Evolutionary conservation across 2,329 filamentous ascomycete species (phyloP).

Genomic region (Chaetoscypha palmicola): DNA sequence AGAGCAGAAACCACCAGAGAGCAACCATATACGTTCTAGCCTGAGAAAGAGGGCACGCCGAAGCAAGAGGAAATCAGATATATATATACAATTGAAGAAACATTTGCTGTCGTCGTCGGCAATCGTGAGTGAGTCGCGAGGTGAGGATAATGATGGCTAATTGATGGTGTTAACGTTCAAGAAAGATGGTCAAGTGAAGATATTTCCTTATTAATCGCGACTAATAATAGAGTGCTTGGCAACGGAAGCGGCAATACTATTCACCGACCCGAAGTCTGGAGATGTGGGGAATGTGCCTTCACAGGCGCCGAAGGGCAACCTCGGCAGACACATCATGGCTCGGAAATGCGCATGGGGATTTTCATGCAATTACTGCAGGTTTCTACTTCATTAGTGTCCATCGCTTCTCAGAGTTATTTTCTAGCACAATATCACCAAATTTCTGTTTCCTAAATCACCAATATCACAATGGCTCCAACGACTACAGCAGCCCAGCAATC

Average conservation of each 20-base stretch:
- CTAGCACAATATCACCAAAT: no score
- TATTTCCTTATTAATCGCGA: background rate
- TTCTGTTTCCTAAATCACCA: background rate
- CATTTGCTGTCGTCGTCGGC: no score
- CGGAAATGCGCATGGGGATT: background rate
- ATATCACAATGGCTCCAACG: conserved; percentile 23
- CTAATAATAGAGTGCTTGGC: conserved; percentile 4
- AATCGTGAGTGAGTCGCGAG: no score
- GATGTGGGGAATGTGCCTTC: background rate
- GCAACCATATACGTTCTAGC: no score
- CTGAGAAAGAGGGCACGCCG: no score
- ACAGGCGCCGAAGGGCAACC: conserved; percentile 1
- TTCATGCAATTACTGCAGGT: background rate
- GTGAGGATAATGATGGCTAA: conserved; percentile 14
- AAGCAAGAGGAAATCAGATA: no score
- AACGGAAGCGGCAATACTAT: no score
- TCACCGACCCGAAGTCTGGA: background rate
- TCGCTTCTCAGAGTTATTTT: no score
- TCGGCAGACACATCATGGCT: conserved; percentile 9
- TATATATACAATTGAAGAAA: no score
- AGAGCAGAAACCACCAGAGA: no score
- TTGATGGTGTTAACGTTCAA: conserved; percentile 13
- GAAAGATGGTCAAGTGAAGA: background rate
- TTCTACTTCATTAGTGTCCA: no score
- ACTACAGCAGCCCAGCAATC: conserved; percentile 51